These are phyloP conservation scores for Begonia loranthoides DNA, from an alignment of 306 rosid genomes.

Conservation along the genomic window DNA sequence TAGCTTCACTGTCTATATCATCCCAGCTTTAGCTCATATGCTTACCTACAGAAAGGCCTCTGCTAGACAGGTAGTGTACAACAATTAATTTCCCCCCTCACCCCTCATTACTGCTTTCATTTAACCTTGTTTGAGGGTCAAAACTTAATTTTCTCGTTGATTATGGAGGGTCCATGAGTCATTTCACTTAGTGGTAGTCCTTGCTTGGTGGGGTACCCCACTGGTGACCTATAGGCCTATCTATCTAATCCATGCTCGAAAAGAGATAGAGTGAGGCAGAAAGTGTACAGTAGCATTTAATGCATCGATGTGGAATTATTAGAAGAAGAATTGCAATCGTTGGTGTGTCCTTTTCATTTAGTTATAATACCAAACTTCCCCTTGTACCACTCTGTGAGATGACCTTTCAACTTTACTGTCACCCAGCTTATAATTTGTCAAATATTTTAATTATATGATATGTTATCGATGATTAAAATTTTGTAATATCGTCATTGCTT, in stretches of 20 bases:
- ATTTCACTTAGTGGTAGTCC: slow-evolving; percentile 19
- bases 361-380: slow-evolving; percentile 12
- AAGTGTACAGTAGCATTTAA: slow-evolving; percentile 40
- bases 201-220: too few relatives aligned
- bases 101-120: slow-evolving; percentile 63
- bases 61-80: too few relatives aligned
- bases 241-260: background rate
- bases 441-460: too few relatives aligned
- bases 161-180: background rate
- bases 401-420: too few relatives aligned
- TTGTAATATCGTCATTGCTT: background rate
- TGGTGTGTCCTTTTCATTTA: slow-evolving; percentile 51
- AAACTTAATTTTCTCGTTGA: background rate
- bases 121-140: background rate
- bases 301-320: slow-evolving; percentile 42
- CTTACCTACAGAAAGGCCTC: too few relatives aligned
- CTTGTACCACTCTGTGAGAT: too few relatives aligned
- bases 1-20: slow-evolving; percentile 94
- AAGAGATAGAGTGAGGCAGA: slow-evolving; percentile 11
- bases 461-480: too few relatives aligned
- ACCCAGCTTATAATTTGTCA: too few relatives aligned
- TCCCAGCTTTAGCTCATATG: slow-evolving; percentile 80
- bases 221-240: too few relatives aligned
- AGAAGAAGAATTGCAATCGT: slow-evolving; percentile 27
- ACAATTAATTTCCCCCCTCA: slow-evolving; percentile 62